These are phyloP conservation scores for Sugiyamaella valdiviana DNA, from an alignment of 805 yeast species.

Conservation along the genomic window DNA sequence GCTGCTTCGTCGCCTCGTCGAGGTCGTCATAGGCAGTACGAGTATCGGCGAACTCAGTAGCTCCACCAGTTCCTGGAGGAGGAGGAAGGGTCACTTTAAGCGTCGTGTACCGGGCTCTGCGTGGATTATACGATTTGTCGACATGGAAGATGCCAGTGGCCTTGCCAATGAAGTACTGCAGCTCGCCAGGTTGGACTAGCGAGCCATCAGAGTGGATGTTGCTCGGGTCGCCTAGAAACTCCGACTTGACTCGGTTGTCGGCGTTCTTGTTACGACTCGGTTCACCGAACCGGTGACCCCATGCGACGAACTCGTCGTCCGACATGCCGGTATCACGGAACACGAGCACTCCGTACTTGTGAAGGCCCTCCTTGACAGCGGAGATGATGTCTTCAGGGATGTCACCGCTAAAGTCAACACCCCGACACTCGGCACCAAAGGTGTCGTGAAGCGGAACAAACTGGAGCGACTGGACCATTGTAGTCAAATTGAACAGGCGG, in stretches of 20 bases:
- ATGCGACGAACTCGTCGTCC: conserved; percentile 7
- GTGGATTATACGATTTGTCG: conserved; percentile 8
- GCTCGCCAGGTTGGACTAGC: conserved; percentile 8
- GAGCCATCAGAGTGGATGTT: conserved; percentile 10
- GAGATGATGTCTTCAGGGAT: conserved; percentile 4
- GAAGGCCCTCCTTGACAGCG: conserved; percentile 7
- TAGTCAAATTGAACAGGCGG: not conserved
- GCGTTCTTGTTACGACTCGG: not conserved
- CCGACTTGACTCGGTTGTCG: conserved; percentile 7
- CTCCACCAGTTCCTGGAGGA: conserved; percentile 10
- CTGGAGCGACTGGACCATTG: not conserved
- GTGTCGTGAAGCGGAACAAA: conserved; percentile 9
- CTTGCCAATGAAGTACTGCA: conserved; percentile 10
- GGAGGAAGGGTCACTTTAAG: conserved; percentile 5
- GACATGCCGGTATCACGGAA: conserved; percentile 2
- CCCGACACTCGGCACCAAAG: conserved; percentile 10
- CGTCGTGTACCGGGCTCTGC: conserved; percentile 10
- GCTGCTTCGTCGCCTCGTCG: conserved; percentile 9
- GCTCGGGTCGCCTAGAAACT: conserved; percentile 9
- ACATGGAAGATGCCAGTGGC: conserved; percentile 12
- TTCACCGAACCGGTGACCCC: conserved; percentile 7
- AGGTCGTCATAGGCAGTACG: conserved; percentile 11
- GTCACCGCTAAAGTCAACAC: conserved; percentile 7
- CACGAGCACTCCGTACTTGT: conserved; percentile 7
- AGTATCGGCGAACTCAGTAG: conserved; percentile 10